These are phyloP conservation scores for Solanum piurae DNA, from an alignment of 257 asterid genomes.

Conservation along the genomic window DNA sequence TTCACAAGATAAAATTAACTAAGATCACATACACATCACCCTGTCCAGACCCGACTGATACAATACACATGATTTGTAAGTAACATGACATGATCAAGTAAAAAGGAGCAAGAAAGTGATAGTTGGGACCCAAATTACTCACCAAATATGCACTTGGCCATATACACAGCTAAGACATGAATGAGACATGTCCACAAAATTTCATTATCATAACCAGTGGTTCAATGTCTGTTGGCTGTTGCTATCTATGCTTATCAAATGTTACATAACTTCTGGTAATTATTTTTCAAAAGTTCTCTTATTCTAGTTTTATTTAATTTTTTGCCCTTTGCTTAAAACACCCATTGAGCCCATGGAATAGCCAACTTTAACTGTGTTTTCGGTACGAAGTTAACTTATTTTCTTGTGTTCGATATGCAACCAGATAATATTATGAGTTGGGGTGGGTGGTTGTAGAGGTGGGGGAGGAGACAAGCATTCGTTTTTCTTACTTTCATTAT, in stretches of 20 bases:
- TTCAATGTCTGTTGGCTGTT: background rate
- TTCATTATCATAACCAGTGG: background rate
- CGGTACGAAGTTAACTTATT: background rate
- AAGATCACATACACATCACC: background rate
- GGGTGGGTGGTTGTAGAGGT: background rate
- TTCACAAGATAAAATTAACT: background rate
- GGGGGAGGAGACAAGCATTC: background rate
- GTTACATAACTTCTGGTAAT: background rate
- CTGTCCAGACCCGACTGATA: background rate
- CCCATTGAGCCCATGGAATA: background rate
- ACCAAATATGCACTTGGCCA: constrained; percentile 16
- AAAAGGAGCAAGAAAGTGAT: constrained; percentile 18
- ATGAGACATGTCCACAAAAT: background rate
- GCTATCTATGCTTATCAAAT: background rate
- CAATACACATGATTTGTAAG: background rate
- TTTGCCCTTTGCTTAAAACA: background rate
- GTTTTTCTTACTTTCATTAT: background rate
- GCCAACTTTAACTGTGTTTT: background rate
- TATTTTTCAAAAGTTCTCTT: background rate
- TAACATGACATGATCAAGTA: constrained; percentile 11
- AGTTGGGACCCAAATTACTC: constrained; percentile 26
- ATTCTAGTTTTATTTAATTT: background rate
- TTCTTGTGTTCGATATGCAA: background rate
- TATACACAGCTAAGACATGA: background rate
- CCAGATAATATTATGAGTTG: background rate